phyloP scores from a whole-genome alignment of 106 monocot genomes.

The Amphibolis antarctica region DNA sequence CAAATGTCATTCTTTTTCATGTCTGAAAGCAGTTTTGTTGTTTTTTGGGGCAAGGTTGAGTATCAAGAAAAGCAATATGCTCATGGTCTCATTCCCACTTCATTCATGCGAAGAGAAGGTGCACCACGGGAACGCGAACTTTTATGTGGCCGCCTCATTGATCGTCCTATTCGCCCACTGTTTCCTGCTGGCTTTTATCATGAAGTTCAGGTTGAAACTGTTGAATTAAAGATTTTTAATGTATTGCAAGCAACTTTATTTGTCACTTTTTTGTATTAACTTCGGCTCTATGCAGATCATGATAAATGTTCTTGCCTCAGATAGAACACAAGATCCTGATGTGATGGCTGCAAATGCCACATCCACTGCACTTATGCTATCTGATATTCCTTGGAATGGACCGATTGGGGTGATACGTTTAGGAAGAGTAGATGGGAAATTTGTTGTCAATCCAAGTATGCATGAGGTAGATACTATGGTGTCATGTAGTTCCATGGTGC shows the following conservation, averaged over 20 bases:
- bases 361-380: slow-evolving; percentile 92
- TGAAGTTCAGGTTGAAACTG: slow-evolving; percentile 62
- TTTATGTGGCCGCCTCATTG: slow-evolving; percentile 87
- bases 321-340: slow-evolving; percentile 92
- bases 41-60: slow-evolving; percentile 51
- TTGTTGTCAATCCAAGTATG: slow-evolving; percentile 84
- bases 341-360: slow-evolving; percentile 98
- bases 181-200: slow-evolving; percentile 92
- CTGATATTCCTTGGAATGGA: slow-evolving; percentile 94
- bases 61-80: slow-evolving; percentile 97
- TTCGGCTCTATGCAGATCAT: slow-evolving; percentile 35
- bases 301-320: slow-evolving; percentile 83
- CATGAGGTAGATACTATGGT: slow-evolving; percentile 47
- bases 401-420: slow-evolving; percentile 89
- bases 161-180: slow-evolving; percentile 86
- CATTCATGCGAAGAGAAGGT: slow-evolving; percentile 93
- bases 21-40: not conserved
- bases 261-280: slow-evolving; percentile 1
- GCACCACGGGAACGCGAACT: slow-evolving; percentile 94
- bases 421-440: slow-evolving; percentile 83
- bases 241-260: too few species aligned
- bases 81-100: slow-evolving; percentile 82
- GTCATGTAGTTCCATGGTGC: not conserved
- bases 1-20: not conserved
- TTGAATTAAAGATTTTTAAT: too few species aligned